A percentile compares a stretch with the other conserved stretches of the same genome.
These are phyloP conservation scores for Leccinum incarnatum DNA, from an alignment of 768 basidiomycete species.

Conservation along the genomic window DNA sequence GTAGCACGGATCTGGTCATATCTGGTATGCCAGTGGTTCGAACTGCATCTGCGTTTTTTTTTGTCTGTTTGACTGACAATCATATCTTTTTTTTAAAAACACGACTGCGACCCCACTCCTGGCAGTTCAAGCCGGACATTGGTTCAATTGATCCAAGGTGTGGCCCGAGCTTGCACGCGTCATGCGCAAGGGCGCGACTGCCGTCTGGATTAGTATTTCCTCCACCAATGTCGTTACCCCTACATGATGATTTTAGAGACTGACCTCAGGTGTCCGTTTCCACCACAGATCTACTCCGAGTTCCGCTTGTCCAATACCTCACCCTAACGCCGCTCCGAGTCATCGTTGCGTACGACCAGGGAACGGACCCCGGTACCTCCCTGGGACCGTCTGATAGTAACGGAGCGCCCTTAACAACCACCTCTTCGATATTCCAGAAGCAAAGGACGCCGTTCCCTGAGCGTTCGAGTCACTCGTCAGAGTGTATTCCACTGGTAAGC, in stretches of 20 bases:
- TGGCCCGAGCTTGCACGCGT: too few relatives aligned
- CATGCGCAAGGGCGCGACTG: too few relatives aligned
- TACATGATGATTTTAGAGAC: background rate
- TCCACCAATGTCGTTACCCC: background rate
- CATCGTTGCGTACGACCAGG: conserved; percentile 2
- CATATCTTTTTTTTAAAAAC: too few relatives aligned
- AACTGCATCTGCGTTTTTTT: too few relatives aligned
- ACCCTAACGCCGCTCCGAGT: conserved; percentile 2
- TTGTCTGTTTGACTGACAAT: too few relatives aligned
- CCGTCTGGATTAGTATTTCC: conserved; percentile 50
- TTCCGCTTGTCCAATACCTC: conserved; percentile 7
- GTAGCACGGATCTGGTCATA: too few relatives aligned
- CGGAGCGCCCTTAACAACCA: background rate
- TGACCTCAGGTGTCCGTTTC: background rate
- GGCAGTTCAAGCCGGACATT: too few relatives aligned
- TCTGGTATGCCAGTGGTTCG: too few relatives aligned
- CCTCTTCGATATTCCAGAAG: conserved; percentile 4
- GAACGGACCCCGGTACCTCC: background rate
- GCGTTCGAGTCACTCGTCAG: conserved; percentile 43
- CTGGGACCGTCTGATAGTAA: too few relatives aligned
- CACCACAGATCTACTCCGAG: conserved; percentile 4
- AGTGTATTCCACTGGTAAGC: conserved; percentile 56
- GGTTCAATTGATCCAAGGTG: too few relatives aligned
- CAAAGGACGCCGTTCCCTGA: background rate
- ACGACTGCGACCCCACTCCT: too few relatives aligned